Base-by-base conservation (phyloP, 108 stramenopile genomes). In the Skeletonema costatum region DNA sequence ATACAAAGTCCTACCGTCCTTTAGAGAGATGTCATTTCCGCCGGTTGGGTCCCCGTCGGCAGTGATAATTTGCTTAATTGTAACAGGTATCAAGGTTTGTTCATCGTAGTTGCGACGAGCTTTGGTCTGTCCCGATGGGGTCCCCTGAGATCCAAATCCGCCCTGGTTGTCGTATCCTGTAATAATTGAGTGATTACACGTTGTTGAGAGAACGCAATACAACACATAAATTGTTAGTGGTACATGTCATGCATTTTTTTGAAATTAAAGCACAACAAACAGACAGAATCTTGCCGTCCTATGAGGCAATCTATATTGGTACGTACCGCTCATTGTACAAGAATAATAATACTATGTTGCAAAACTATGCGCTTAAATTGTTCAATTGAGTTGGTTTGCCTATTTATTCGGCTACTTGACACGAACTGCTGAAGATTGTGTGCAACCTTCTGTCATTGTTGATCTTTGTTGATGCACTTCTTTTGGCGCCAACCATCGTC, bases 11-110 rank as follows among this genome's bases (percentile, higher is more conserved):
- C 92, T 87, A 17, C 88, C 93, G 71, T 97, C 96, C 32, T 67
- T 33, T 14, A 95, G 81, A 6, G 61, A 30, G 9, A 92, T 32
- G 42, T 71, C 80, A 44, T 77, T 75, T n/a, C 73, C 73, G 31
- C 82, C 88, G 38, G 44, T 60, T 51, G 80, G 70, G 35, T 62
- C 75, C 11, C 86, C 44, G 10, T 60, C 44, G 8, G 91, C 79
- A 11, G 70, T 59, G 5, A 80, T 58, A 32, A 81, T 39, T 93
- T 93, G 92, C 25, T 77, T 76, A 66, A 87, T 76, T 2, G 96
- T 97, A 33, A 91, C 73, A 13, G 96, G 93, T 11, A 89, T 84
- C 12, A 94, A 66, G 17, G 91, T 91, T 77, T 93, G 93, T 63
- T 93, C 92, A 66, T 94, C 90, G 76, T 92, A 91, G 67, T 83